Base-by-base conservation (phyloP, 176 grass and related monocot genomes). In the Luzula sylvatica region DNA sequence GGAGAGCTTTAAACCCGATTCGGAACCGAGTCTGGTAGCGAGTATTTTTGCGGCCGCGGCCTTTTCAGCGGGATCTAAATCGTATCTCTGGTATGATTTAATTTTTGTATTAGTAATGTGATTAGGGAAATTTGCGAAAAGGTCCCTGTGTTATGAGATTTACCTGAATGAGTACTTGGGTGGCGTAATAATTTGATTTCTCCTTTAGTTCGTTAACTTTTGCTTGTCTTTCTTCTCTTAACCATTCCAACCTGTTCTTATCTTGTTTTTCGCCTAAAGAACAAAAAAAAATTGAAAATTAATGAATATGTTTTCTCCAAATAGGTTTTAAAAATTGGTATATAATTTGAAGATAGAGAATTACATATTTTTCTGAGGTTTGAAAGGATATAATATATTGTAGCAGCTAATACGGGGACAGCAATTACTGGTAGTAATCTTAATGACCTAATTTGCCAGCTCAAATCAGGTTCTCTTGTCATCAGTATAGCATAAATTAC, bases 151-250 rank as follows among this genome's bases (percentile, higher is more conserved):
- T 28, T 61, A 7, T 46, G 3, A 22, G 22, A 3, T 4, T 0
- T 42, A 90, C 92, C 85, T 96, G 92, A 79, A 96, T 96, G 46
- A 96, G 81, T 68, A 89, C 74, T 23, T 96, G 92, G 26, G 85
- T 96, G 13, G 68, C 66, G 65, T 96, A 96, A 65, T 90, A 96
- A 61, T 96, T 96, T 52, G 85, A 89, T 61, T 60, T 89, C 68
- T 96, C 84, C 61, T 96, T 96, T 30, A 96, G 68, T 44, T 96
- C 85, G 71, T 96, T 78, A 67, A 96, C 82, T 50, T 83, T 90
- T 1, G 77, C 74, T 61, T 79, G 74, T 64, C 92, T 96, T 73
- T 96, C 81, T 68, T 75, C 72, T 54, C 81, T 77, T 30, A 96
- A 68, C 20, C 71, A 86, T 73, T 86, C 85, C 56, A 96, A 72